Percentiles rank a stretch among this genome's conserved stretches.
Conservation (phyloP, 2,329 filamentous ascomycete species). For the Claviceps quebecensis region DNA sequence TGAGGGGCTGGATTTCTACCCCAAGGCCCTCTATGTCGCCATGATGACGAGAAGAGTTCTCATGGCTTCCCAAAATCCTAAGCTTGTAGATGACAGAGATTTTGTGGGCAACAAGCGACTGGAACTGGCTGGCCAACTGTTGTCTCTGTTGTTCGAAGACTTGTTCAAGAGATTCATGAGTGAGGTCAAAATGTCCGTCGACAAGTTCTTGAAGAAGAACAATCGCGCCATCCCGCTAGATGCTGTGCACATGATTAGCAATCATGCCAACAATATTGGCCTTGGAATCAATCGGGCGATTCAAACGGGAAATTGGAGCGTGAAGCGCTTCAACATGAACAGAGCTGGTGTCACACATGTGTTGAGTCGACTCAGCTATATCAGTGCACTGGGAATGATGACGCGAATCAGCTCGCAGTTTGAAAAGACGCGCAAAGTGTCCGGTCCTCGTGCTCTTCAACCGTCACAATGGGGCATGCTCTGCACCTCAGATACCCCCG, state of each 20-base stretch:
- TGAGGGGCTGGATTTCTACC: conserved; percentile 80
- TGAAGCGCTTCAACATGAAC: conserved; percentile 99
- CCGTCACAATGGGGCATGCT: conserved; percentile 98
- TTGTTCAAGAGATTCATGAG: conserved; percentile 90
- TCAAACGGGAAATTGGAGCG: conserved; percentile 92
- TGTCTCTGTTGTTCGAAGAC: conserved; percentile 92
- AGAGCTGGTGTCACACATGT: conserved; percentile 93
- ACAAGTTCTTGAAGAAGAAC: conserved; percentile 90
- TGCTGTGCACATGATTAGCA: conserved; percentile 68
- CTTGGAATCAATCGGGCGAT: conserved; percentile 91
- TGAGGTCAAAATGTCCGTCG: conserved; percentile 82
- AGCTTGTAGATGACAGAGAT: conserved; percentile 86
- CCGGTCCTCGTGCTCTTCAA: conserved; percentile 86
- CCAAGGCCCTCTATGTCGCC: conserved; percentile 92
- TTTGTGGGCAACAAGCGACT: conserved; percentile 97
- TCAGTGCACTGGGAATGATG: conserved; percentile 98
- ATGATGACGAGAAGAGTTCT: conserved; percentile 95
- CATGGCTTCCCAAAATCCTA: conserved; percentile 82
- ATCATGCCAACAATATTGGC: conserved; percentile 77
- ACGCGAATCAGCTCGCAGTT: conserved; percentile 97
- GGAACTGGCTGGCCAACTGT: conserved; percentile 84
- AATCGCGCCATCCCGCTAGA: conserved; percentile 82
- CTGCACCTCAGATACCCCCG: conserved; percentile 90
- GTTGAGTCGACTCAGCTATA: conserved; percentile 87
- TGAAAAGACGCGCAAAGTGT: conserved; percentile 95